A percentile compares a stretch with the other conserved stretches of the same genome.
phyloP scores from a whole-genome alignment of 176 grass and related monocot species.

The Bolboschoenus planiculmis region DNA sequence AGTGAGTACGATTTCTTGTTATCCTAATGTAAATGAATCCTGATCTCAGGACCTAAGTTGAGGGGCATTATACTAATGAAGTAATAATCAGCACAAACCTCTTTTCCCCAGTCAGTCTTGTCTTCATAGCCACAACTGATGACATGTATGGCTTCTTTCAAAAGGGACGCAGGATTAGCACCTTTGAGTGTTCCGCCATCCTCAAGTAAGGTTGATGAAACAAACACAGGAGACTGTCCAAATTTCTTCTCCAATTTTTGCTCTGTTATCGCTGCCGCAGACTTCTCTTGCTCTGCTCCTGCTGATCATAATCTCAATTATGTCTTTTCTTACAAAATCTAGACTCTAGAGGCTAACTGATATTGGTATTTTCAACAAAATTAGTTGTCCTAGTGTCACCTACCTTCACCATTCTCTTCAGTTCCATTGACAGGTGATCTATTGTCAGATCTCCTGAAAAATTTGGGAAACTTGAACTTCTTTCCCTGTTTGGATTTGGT shows the following conservation, averaged over 20 bases:
- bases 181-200: constrained; percentile 19
- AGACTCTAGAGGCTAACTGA: not conserved
- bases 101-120: constrained; percentile 27
- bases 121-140: constrained; percentile 25
- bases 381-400: constrained; percentile 24
- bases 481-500: constrained; percentile 36
- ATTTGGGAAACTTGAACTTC: constrained; percentile 54
- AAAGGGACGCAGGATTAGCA: constrained; percentile 21
- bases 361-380: not conserved
- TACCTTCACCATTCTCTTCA: constrained; percentile 54
- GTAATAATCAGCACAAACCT: constrained; percentile 11
- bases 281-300: constrained; percentile 14
- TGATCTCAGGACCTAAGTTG: not conserved
- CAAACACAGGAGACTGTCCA: constrained; percentile 24
- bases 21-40: not conserved
- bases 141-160: constrained; percentile 22
- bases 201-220: constrained; percentile 22
- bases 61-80: not conserved
- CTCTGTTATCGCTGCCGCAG: constrained; percentile 9
- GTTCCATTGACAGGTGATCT: constrained; percentile 48
- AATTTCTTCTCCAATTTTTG: constrained; percentile 21
- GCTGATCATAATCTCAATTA: constrained; percentile 4
- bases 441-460: constrained; percentile 59
- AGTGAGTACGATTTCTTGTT: not conserved
- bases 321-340: not conserved